Evolutionary conservation across 2,329 filamentous ascomycete genomes (phyloP).

Genomic region (Aspergillus sp.): DNA sequence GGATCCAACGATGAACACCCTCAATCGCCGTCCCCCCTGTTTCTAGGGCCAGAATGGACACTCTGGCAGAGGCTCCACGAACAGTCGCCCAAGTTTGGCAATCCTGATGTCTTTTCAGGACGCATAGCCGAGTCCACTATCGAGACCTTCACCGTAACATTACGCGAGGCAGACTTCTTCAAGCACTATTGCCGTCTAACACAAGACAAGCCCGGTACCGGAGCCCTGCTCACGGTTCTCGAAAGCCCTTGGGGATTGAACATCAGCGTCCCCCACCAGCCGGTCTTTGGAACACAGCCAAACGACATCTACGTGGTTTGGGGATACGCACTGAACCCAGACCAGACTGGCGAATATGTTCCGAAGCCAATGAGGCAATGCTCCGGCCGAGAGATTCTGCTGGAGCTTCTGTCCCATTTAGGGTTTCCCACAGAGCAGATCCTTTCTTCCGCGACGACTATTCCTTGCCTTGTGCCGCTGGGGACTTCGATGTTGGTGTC

Average conservation of each 20-base stretch:
- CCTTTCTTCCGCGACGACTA: slow-evolving; percentile 27
- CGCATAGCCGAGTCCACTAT: slow-evolving; percentile 29
- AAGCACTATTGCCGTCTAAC: slow-evolving; percentile 23
- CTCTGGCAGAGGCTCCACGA: slow-evolving; percentile 19
- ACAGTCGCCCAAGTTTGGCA: background rate
- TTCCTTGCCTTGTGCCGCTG: slow-evolving; percentile 42
- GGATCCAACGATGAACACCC: too few species aligned
- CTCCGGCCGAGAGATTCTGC: slow-evolving; percentile 38
- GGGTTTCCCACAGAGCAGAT: slow-evolving; percentile 30
- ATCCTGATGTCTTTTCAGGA: slow-evolving; percentile 20
- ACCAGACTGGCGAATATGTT: slow-evolving; percentile 34
- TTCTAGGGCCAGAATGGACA: slow-evolving; percentile 23
- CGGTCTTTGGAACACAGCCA: slow-evolving; percentile 40
- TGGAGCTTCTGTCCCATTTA: slow-evolving; percentile 38
- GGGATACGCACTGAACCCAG: slow-evolving; percentile 40
- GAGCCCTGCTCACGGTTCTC: slow-evolving; percentile 36
- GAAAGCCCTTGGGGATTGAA: slow-evolving; percentile 42
- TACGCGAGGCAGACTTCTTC: slow-evolving; percentile 30
- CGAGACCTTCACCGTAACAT: slow-evolving; percentile 41
- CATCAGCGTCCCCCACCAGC: slow-evolving; percentile 42
- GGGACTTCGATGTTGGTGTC: slow-evolving; percentile 39
- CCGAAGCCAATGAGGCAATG: slow-evolving; percentile 41
- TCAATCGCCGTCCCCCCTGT: too few species aligned
- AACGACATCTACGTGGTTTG: slow-evolving; percentile 35
- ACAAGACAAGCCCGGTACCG: slow-evolving; percentile 27